Percentiles rank a stretch among this genome's conserved stretches.
Evolutionary conservation across 2,329 filamentous ascomycete species (phyloP).

Genomic region (Calonectria henricotiae): DNA sequence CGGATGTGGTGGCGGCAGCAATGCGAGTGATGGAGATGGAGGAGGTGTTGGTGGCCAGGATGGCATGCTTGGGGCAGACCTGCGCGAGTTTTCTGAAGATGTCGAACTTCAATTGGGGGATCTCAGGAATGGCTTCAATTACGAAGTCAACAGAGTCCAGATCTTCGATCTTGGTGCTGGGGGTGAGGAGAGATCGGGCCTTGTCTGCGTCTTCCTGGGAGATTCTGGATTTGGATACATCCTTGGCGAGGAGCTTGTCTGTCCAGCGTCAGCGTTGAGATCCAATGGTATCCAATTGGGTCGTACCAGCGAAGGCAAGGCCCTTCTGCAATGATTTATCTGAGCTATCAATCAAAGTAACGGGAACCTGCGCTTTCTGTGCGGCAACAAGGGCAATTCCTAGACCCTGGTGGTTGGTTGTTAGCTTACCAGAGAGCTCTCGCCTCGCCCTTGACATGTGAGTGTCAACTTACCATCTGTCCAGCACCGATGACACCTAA

Average conservation of each 20-base stretch:
- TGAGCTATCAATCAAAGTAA: slow-evolving; percentile 88
- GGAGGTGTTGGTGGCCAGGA: slow-evolving; percentile 98
- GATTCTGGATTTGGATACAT: slow-evolving; percentile 89
- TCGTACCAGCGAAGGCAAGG: slow-evolving; percentile 85
- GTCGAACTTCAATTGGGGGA: slow-evolving; percentile 86
- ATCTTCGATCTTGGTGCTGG: slow-evolving; percentile 82
- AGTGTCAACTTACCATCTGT: slow-evolving; percentile 82
- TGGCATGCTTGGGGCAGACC: slow-evolving; percentile 86
- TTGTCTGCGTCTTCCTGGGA: slow-evolving; percentile 86
- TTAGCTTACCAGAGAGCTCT: slow-evolving; percentile 36
- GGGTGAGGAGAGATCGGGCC: slow-evolving; percentile 78
- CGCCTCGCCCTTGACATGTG: slow-evolving; percentile 58
- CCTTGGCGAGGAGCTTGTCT: slow-evolving; percentile 95
- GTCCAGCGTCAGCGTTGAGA: slow-evolving; percentile 36
- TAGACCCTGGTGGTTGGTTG: slow-evolving; percentile 76
- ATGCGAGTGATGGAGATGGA: slow-evolving; percentile 98
- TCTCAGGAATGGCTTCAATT: slow-evolving; percentile 97
- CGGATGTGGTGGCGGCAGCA: slow-evolving; percentile 85
- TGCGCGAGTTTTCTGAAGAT: slow-evolving; percentile 89
- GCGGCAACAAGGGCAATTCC: slow-evolving; percentile 97
- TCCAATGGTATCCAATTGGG: background rate
- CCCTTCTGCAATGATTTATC: slow-evolving; percentile 91
- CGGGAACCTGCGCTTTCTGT: slow-evolving; percentile 85
- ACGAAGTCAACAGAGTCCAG: slow-evolving; percentile 93
- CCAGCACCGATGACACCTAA: slow-evolving; percentile 95